Percentiles rank a stretch among this genome's conserved stretches.
Conservation (phyloP, 2,329 filamentous ascomycete genomes). For the Hypoxylon sp. region DNA sequence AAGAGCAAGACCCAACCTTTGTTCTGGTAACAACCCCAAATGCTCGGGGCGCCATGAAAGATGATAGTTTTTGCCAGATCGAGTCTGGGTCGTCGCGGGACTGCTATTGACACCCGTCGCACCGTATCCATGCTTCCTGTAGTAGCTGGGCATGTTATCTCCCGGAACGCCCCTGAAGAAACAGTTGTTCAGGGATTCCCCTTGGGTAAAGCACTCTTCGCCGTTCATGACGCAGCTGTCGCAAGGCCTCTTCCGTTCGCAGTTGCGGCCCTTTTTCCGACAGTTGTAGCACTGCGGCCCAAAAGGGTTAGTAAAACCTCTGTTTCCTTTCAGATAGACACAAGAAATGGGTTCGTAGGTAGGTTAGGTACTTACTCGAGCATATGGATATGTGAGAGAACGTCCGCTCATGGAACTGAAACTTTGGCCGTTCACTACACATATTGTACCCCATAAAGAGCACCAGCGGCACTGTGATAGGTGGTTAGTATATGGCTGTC, state of each 20-base stretch:
- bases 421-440: background rate
- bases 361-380: background rate
- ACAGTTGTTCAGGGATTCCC: background rate
- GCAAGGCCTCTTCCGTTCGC: slow-evolving; percentile 33
- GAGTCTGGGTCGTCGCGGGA: background rate
- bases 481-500: background rate
- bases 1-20: too few species aligned
- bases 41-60: background rate
- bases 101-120: slow-evolving; percentile 47
- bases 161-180: slow-evolving; percentile 32
- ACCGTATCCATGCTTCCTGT: slow-evolving; percentile 50
- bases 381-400: background rate
- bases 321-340: too few species aligned
- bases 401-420: background rate
- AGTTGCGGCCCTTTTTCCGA: background rate
- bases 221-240: slow-evolving; percentile 10
- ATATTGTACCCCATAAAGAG: background rate
- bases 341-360: too few species aligned
- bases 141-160: slow-evolving; percentile 51
- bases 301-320: background rate
- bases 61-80: slow-evolving; percentile 13
- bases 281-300: background rate
- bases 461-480: background rate
- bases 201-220: background rate
- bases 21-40: too few species aligned